These are phyloP conservation scores for Acanthamoeba divionensis DNA, from an alignment of 208 protist genomes.

Conservation along the genomic window DNA sequence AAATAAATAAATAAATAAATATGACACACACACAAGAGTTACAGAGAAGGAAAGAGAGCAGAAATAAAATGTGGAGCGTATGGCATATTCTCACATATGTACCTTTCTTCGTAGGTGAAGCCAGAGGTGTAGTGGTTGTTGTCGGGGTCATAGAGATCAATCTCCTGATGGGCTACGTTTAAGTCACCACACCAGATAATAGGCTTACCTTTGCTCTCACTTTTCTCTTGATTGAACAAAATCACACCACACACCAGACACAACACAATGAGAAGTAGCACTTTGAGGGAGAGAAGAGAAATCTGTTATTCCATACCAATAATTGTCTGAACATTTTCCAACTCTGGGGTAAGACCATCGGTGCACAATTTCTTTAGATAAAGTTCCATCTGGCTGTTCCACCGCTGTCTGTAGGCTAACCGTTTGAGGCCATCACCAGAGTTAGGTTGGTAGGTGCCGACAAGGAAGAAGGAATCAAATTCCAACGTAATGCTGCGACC, in stretches of 20 bases:
- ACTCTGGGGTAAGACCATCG: constrained; percentile 63
- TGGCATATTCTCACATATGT: no score
- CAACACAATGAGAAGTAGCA: background rate
- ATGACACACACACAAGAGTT: no score
- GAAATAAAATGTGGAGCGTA: no score
- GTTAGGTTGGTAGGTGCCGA: constrained; percentile 93
- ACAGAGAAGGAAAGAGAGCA: no score
- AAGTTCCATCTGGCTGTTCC: constrained; percentile 79
- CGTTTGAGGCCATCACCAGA: constrained; percentile 86
- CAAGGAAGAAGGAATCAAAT: constrained; percentile 78
- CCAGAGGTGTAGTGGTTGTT: constrained; percentile 89
- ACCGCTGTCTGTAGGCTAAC: constrained; percentile 85
- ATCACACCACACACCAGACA: background rate
- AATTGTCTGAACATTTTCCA: background rate
- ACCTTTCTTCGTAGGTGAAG: constrained; percentile 90
- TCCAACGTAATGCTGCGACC: constrained; percentile 88
- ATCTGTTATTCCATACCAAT: constrained; percentile 53
- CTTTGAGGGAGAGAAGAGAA: background rate
- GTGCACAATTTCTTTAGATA: background rate
- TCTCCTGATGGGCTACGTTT: constrained; percentile 88
- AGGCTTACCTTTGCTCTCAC: constrained; percentile 27
- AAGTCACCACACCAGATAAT: constrained; percentile 92
- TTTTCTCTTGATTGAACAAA: no score
- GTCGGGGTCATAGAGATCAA: constrained; percentile 86
- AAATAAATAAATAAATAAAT: no score